These are phyloP conservation scores for Zopfia rhizophila DNA, from an alignment of 2,329 filamentous ascomycete genomes.

Conservation along the genomic window DNA sequence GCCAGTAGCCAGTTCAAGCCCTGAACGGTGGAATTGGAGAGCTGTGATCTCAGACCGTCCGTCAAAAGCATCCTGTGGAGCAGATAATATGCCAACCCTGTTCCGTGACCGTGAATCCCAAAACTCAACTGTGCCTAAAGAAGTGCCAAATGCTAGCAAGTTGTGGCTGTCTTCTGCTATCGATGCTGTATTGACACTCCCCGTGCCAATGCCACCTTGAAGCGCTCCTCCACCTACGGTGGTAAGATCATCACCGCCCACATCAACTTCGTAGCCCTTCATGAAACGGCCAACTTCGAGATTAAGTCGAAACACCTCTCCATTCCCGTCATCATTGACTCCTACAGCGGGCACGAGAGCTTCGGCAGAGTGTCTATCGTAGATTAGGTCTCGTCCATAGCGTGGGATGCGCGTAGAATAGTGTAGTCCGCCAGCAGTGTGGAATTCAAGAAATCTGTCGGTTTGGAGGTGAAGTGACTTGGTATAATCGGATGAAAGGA, in stretches of 20 bases:
- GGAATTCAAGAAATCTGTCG: constrained; percentile 91
- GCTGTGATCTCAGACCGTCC: constrained; percentile 78
- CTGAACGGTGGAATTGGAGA: constrained; percentile 84
- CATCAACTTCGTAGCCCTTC: constrained; percentile 90
- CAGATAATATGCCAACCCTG: constrained; percentile 79
- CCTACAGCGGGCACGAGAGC: constrained; percentile 89
- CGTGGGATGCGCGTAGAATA: constrained; percentile 89
- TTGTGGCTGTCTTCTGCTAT: constrained; percentile 92
- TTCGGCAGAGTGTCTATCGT: constrained; percentile 84
- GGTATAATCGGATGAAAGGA: constrained; percentile 90
- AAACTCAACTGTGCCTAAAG: constrained; percentile 94
- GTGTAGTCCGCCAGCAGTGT: constrained; percentile 87
- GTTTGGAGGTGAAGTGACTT: constrained; percentile 95
- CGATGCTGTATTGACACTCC: constrained; percentile 86
- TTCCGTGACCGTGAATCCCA: constrained; percentile 91
- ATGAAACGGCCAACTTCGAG: constrained; percentile 93
- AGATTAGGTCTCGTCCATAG: constrained; percentile 90
- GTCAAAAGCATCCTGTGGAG: constrained; percentile 52
- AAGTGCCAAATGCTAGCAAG: constrained; percentile 91
- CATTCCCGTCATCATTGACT: constrained; percentile 83
- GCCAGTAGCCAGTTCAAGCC: constrained; percentile 85
- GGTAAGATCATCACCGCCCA: constrained; percentile 81
- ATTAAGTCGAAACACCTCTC: constrained; percentile 93
- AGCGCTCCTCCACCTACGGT: constrained; percentile 75
- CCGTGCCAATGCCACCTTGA: constrained; percentile 86